These are phyloP conservation scores for Ganoderma lucidum DNA, from an alignment of 1,284 basidiomycete species.

Conservation along the genomic window DNA sequence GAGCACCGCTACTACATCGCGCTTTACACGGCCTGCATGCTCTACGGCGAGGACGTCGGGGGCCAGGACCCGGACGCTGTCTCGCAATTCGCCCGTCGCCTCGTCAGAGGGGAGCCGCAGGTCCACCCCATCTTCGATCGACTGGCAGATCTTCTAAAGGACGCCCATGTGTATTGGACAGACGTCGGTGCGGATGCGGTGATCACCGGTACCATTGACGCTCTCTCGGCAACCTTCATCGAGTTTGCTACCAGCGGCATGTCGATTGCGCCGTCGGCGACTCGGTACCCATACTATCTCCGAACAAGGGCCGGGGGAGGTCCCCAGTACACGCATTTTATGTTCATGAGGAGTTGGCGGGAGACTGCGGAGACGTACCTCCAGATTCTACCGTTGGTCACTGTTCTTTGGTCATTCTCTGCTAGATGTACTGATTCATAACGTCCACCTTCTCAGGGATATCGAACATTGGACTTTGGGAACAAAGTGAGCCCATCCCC, in stretches of 20 bases:
- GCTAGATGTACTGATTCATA: background rate
- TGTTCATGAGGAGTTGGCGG: slow-evolving; percentile 31
- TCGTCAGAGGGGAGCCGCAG: slow-evolving; percentile 25
- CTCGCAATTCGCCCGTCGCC: slow-evolving; percentile 27
- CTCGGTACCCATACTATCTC: slow-evolving; percentile 30
- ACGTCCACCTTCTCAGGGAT: slow-evolving; percentile 12
- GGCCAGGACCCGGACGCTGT: slow-evolving; percentile 25
- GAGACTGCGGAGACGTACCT: slow-evolving; percentile 29
- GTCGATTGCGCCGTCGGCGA: slow-evolving; percentile 20
- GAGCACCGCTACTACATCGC: slow-evolving; percentile 33
- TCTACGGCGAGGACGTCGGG: slow-evolving; percentile 32
- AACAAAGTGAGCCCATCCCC: slow-evolving; percentile 23
- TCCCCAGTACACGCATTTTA: slow-evolving; percentile 31
- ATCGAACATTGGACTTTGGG: slow-evolving; percentile 33
- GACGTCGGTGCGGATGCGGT: slow-evolving; percentile 31
- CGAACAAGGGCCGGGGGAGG: slow-evolving; percentile 28
- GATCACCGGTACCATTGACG: slow-evolving; percentile 29
- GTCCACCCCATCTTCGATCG: slow-evolving; percentile 30
- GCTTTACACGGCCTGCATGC: slow-evolving; percentile 32
- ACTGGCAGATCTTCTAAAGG: slow-evolving; percentile 24
- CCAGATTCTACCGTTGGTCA: slow-evolving; percentile 30
- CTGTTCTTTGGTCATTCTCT: background rate
- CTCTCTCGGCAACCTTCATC: slow-evolving; percentile 24
- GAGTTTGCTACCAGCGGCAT: slow-evolving; percentile 26
- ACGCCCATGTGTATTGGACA: slow-evolving; percentile 30